These are phyloP conservation scores for Fusarium sp. DNA, from an alignment of 2,329 filamentous ascomycete genomes.

Conservation along the genomic window DNA sequence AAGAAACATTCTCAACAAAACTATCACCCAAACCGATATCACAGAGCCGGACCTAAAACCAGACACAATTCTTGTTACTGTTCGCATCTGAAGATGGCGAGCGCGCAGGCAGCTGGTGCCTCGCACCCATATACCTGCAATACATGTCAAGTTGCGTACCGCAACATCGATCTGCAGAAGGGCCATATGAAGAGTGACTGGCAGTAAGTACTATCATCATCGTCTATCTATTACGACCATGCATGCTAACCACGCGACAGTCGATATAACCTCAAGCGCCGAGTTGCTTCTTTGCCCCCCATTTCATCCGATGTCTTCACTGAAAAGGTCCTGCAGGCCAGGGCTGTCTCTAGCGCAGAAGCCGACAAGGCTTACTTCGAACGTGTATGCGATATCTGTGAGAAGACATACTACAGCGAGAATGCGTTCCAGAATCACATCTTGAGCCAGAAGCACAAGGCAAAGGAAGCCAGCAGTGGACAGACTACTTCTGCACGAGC, in stretches of 20 bases:
- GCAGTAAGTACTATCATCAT: constrained; percentile 75
- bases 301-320: constrained; percentile 93
- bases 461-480: constrained; percentile 61
- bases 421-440: constrained; percentile 96
- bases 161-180: constrained; percentile 91
- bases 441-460: constrained; percentile 87
- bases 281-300: constrained; percentile 88
- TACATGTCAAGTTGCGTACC: constrained; percentile 96
- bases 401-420: constrained; percentile 95
- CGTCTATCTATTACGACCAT: neutral
- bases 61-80: neutral
- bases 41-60: neutral
- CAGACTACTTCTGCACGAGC: constrained; percentile 49
- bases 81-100: constrained; percentile 57
- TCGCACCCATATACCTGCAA: constrained; percentile 97
- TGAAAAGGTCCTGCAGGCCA: constrained; percentile 93
- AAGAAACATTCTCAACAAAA: neutral
- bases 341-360: constrained; percentile 84
- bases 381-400: constrained; percentile 81
- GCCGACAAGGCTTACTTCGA: constrained; percentile 91
- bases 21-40: neutral
- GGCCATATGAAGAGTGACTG: constrained; percentile 98
- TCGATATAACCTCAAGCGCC: constrained; percentile 95
- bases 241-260: constrained; percentile 55
- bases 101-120: constrained; percentile 51